Conservation (phyloP, 257 asterid species). For the Echites panduratus region DNA sequence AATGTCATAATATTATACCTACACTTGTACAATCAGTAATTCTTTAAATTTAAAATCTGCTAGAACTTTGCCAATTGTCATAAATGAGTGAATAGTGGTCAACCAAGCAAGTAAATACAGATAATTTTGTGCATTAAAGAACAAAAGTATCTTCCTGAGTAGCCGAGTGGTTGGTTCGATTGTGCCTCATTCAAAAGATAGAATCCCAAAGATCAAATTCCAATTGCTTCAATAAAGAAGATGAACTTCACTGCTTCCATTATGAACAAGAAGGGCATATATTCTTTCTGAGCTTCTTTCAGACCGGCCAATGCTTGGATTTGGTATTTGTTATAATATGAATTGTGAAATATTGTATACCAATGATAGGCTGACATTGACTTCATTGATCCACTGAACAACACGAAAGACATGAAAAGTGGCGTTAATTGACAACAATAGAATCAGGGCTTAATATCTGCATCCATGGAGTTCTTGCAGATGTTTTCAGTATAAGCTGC, state of each 20-base stretch:
- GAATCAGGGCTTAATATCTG: too few relatives aligned
- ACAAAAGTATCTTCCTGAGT: too few relatives aligned
- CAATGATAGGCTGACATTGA: too few relatives aligned
- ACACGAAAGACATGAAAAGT: too few relatives aligned
- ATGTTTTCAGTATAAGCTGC: too few relatives aligned
- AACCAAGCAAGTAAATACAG: background rate
- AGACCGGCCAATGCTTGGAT: too few relatives aligned
- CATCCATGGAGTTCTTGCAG: too few relatives aligned
- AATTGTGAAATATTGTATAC: too few relatives aligned
- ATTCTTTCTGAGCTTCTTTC: background rate
- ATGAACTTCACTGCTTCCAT: background rate
- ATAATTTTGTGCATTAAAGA: background rate
- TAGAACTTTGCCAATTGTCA: background rate
- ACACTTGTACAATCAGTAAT: background rate
- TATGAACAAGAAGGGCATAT: too few relatives aligned
- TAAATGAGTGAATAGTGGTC: background rate
- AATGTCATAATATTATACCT: background rate
- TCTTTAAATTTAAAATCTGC: background rate
- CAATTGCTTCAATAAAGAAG: background rate
- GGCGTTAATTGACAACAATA: too few relatives aligned
- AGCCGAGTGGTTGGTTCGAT: background rate
- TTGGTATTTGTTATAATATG: too few relatives aligned
- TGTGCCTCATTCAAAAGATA: background rate
- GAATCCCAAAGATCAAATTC: background rate
- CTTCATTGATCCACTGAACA: too few relatives aligned